A percentile compares a stretch with the other conserved stretches of the same genome.
Conservation (phyloP, 2,329 filamentous ascomycete genomes). For the Fusarium sp. region DNA sequence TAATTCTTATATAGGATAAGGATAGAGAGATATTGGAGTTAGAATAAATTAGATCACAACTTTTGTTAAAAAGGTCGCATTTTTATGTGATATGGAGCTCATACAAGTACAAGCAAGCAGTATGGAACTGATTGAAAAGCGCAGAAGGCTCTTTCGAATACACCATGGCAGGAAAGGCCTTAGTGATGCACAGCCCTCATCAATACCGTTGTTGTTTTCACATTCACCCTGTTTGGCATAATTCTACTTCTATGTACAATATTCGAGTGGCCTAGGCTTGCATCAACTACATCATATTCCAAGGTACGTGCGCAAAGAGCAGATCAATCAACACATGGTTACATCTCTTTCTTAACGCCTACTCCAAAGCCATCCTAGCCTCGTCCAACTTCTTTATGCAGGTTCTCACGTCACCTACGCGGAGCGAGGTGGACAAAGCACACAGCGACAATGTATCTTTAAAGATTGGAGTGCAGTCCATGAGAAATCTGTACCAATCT, state of each 20-base stretch:
- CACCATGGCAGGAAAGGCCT: constrained; percentile 3
- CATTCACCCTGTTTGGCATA: neutral
- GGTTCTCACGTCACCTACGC: constrained; percentile 57
- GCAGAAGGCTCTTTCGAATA: constrained; percentile 5
- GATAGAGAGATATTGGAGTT: neutral
- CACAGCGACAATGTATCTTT: constrained; percentile 44
- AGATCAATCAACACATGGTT: constrained; percentile 39
- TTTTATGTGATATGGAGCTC: constrained; percentile 10
- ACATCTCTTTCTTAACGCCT: constrained; percentile 58
- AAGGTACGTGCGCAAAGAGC: constrained; percentile 24
- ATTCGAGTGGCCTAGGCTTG: neutral
- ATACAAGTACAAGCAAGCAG: constrained; percentile 12
- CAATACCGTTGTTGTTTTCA: neutral
- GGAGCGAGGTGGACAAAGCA: constrained; percentile 57
- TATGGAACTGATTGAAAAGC: constrained; percentile 12
- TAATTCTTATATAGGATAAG: neutral
- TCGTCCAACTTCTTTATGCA: constrained; percentile 63
- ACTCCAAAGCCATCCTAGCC: constrained; percentile 55
- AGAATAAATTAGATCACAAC: neutral
- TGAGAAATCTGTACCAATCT: constrained; percentile 18
- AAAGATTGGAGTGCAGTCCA: constrained; percentile 29
- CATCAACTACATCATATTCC: constrained; percentile 8
- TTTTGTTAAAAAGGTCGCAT: constrained; percentile 10
- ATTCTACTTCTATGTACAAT: neutral
- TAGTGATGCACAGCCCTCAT: neutral